phyloP scores from a whole-genome alignment of 768 basidiomycete genomes.

The Kwoniella heveanensis region DNA sequence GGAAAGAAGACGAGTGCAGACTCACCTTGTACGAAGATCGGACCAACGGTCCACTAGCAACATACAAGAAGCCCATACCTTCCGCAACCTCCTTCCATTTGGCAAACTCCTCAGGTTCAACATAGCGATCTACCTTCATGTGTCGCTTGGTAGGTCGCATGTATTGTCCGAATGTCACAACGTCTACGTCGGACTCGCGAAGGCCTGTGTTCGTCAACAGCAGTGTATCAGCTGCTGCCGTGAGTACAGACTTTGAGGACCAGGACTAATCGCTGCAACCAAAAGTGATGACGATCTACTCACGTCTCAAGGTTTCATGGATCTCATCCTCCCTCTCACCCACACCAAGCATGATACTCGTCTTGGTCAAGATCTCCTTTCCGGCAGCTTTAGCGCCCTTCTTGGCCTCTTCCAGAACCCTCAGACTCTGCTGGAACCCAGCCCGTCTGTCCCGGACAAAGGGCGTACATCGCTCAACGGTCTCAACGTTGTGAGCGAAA shows the following conservation, averaged over 20 bases:
- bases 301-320: conserved; percentile 77
- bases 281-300: no score
- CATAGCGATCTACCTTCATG: conserved; percentile 98
- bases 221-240: conserved; percentile 2
- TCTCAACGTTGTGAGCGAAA: conserved; percentile 97
- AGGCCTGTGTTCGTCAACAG: conserved; percentile 72
- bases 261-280: no score
- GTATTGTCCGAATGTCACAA: conserved; percentile 98
- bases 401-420: conserved; percentile 54
- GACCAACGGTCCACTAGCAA: conserved; percentile 93
- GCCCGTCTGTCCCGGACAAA: conserved; percentile 94
- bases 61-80: conserved; percentile 92
- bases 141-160: conserved; percentile 99
- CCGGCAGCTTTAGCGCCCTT: conserved; percentile 45
- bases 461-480: conserved; percentile 89
- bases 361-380: conserved; percentile 81
- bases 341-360: conserved; percentile 97
- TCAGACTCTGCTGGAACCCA: conserved; percentile 70
- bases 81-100: conserved; percentile 88
- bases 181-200: conserved; percentile 84
- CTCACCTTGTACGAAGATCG: conserved; percentile 94
- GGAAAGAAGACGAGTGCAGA: no score
- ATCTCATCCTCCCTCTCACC: conserved; percentile 86
- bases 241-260: no score
- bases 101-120: conserved; percentile 89